phyloP scores from a whole-genome alignment of 176 grass and related monocot genomes.

The Areca catechu region DNA sequence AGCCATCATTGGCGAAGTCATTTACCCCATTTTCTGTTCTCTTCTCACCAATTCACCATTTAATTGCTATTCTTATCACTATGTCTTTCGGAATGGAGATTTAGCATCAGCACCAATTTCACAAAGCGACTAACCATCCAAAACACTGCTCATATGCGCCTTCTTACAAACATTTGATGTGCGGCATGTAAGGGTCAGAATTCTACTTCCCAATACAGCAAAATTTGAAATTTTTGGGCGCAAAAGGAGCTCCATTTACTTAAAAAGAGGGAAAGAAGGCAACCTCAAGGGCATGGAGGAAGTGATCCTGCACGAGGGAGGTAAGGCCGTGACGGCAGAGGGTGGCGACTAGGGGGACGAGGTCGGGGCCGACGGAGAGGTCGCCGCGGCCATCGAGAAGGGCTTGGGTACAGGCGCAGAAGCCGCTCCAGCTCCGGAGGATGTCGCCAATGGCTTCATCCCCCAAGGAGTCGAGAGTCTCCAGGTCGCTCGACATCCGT shows the following conservation, averaged over 20 bases:
- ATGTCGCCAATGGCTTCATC: constrained; percentile 35
- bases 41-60: too few species aligned
- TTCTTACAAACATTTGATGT: too few species aligned
- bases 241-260: not conserved
- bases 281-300: constrained; percentile 67
- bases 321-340: constrained; percentile 52
- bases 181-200: too few species aligned
- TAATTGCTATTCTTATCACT: too few species aligned
- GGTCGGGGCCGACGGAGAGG: constrained; percentile 28
- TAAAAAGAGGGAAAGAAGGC: too few species aligned
- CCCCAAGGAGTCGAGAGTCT: constrained; percentile 19
- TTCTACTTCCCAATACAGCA: not conserved
- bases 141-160: too few species aligned
- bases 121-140: too few species aligned
- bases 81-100: too few species aligned
- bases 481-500: constrained; percentile 17
- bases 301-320: constrained; percentile 57
- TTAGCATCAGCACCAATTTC: too few species aligned
- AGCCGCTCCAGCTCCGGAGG: constrained; percentile 49
- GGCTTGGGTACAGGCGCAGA: constrained; percentile 37
- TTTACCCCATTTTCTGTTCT: too few species aligned
- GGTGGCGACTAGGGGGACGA: constrained; percentile 33
- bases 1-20: too few species aligned
- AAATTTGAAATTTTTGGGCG: not conserved
- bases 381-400: constrained; percentile 36